Conservation (phyloP, 2,329 filamentous ascomycete genomes). For the Aspergillaceae sp. region DNA sequence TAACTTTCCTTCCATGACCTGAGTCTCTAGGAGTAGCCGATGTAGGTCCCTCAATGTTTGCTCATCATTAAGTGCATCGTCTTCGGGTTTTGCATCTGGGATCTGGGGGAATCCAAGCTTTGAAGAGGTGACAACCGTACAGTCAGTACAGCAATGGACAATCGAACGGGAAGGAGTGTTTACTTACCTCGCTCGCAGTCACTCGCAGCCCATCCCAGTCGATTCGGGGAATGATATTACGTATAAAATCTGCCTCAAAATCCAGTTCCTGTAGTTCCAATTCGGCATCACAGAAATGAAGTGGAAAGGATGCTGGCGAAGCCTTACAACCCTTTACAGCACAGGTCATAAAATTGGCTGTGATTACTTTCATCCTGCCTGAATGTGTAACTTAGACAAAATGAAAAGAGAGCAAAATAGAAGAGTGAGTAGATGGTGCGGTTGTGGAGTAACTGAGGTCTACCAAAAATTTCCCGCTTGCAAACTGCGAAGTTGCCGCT, state of each 20-base stretch:
- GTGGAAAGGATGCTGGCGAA: slow-evolving; percentile 68
- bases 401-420: background rate
- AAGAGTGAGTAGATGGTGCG: too few relatives aligned
- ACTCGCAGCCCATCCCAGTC: slow-evolving; percentile 77
- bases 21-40: slow-evolving; percentile 75
- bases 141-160: slow-evolving; percentile 3
- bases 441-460: too few relatives aligned
- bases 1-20: slow-evolving; percentile 78
- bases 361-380: slow-evolving; percentile 76
- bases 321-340: slow-evolving; percentile 91
- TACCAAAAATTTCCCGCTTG: too few relatives aligned
- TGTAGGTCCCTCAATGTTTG: slow-evolving; percentile 71
- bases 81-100: slow-evolving; percentile 55
- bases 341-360: slow-evolving; percentile 93
- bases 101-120: slow-evolving; percentile 73
- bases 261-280: slow-evolving; percentile 78
- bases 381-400: background rate
- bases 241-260: slow-evolving; percentile 68
- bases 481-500: too few relatives aligned
- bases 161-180: background rate
- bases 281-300: slow-evolving; percentile 87
- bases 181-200: slow-evolving; percentile 57
- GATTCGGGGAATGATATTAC: slow-evolving; percentile 75
- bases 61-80: slow-evolving; percentile 56
- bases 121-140: background rate